Evolutionary conservation across 192 early-diverging fungal genomes (phyloP).

Genomic region (Entomortierella beljakovae): DNA sequence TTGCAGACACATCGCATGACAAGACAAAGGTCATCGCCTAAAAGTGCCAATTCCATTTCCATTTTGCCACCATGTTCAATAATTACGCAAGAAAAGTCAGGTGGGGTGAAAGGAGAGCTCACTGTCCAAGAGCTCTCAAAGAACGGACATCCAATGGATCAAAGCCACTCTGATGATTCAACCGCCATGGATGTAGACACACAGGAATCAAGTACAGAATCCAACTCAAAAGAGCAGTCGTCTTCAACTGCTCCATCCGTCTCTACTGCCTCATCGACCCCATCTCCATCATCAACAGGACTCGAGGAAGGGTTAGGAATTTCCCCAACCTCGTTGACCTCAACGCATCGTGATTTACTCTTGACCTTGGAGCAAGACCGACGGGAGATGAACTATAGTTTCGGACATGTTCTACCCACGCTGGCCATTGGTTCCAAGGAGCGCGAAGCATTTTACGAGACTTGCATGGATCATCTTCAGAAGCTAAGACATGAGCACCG

Average conservation of each 20-base stretch:
- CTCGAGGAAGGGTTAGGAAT: constrained; percentile 13
- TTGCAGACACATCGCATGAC: constrained; percentile 41
- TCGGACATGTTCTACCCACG: constrained; percentile 37
- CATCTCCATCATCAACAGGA: constrained; percentile 39
- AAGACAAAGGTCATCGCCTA: constrained; percentile 32
- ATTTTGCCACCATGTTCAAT: constrained; percentile 1
- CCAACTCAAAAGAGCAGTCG: constrained; percentile 9
- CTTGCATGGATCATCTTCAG: constrained; percentile 47
- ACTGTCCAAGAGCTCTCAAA: background rate
- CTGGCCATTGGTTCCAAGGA: constrained; percentile 53
- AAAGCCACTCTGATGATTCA: background rate
- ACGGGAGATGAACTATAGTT: constrained; percentile 23
- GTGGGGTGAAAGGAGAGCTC: background rate
- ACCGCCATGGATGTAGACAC: constrained; percentile 29
- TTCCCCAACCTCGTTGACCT: background rate
- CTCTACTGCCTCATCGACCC: constrained; percentile 11
- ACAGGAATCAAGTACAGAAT: background rate
- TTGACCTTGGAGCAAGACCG: constrained; percentile 29
- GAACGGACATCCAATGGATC: background rate
- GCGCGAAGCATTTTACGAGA: constrained; percentile 49
- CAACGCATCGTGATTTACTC: constrained; percentile 14
- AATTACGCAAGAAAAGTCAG: background rate
- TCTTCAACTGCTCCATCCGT: constrained; percentile 19
- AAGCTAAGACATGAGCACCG: constrained; percentile 43
- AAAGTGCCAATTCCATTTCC: constrained; percentile 18